Evolutionary conservation across 2,329 filamentous ascomycete species (phyloP).

Genomic region (Paecilomyces fulvus): DNA sequence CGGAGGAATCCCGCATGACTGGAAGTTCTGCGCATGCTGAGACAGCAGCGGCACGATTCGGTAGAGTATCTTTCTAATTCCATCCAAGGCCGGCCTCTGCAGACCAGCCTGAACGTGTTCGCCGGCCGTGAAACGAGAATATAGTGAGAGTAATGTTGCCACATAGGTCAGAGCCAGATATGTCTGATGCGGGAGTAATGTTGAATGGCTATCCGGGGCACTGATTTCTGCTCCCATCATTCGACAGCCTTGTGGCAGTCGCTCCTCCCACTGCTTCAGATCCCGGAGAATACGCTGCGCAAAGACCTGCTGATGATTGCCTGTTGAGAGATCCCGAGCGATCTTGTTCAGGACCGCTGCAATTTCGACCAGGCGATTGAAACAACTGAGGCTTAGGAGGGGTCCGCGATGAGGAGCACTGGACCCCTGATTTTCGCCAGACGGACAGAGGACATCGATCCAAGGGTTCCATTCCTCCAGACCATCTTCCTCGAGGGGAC

Average conservation of each 20-base stretch:
- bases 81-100: slow-evolving; percentile 25
- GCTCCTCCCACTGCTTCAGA: slow-evolving; percentile 29
- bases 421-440: slow-evolving; percentile 17
- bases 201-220: slow-evolving; percentile 26
- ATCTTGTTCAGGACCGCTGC: slow-evolving; percentile 28
- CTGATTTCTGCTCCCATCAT: slow-evolving; percentile 28
- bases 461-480: slow-evolving; percentile 69
- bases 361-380: slow-evolving; percentile 42
- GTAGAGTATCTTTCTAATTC: slow-evolving; percentile 29
- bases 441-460: slow-evolving; percentile 42
- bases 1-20: slow-evolving; percentile 27
- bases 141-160: slow-evolving; percentile 29
- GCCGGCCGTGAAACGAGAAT: slow-evolving; percentile 23
- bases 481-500: slow-evolving; percentile 54
- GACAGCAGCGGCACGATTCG: slow-evolving; percentile 25
- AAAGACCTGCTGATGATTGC: slow-evolving; percentile 20
- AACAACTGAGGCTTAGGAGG: slow-evolving; percentile 43
- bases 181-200: slow-evolving; percentile 31
- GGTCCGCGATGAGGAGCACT: slow-evolving; percentile 28
- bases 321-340: slow-evolving; percentile 20
- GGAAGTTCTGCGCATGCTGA: slow-evolving; percentile 31
- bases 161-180: slow-evolving; percentile 30
- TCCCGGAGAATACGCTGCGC: slow-evolving; percentile 28
- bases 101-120: slow-evolving; percentile 21
- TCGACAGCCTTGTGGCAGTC: slow-evolving; percentile 27